phyloP scores from a whole-genome alignment of 1,139 yeast genomes.

The Taphrina wiesneri region DNA sequence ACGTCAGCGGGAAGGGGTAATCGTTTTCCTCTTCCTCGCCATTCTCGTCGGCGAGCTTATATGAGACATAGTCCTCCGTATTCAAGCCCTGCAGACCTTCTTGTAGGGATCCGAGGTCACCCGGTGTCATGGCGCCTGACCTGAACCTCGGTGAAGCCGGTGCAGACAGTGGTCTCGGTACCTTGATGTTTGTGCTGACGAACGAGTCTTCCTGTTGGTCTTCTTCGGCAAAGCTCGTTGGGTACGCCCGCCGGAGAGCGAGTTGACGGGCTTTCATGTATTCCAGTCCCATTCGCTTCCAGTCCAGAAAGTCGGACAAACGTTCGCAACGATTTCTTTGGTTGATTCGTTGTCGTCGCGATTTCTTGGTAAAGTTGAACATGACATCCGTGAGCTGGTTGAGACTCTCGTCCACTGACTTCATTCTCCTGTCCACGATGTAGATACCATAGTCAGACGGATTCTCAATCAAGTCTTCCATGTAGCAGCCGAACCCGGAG shows the following conservation, averaged over 20 bases:
- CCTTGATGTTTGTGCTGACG: slow-evolving; percentile 61
- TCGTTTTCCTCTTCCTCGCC: slow-evolving; percentile 30
- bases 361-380: slow-evolving; percentile 84
- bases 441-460: slow-evolving; percentile 95
- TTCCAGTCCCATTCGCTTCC: slow-evolving; percentile 98
- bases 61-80: slow-evolving; percentile 78
- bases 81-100: slow-evolving; percentile 74
- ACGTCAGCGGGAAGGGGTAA: slow-evolving; percentile 29
- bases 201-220: slow-evolving; percentile 52
- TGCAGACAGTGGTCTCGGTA: slow-evolving; percentile 87
- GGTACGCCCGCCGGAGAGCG: slow-evolving; percentile 90
- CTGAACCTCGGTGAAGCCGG: slow-evolving; percentile 90
- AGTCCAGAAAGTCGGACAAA: slow-evolving; percentile 85
- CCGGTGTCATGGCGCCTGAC: slow-evolving; percentile 86
- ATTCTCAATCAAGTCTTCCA: slow-evolving; percentile 96
- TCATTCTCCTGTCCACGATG: slow-evolving; percentile 91
- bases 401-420: slow-evolving; percentile 90
- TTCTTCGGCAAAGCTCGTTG: slow-evolving; percentile 63
- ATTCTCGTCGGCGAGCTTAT: slow-evolving; percentile 65
- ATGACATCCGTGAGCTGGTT: slow-evolving; percentile 85
- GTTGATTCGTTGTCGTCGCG: slow-evolving; percentile 95
- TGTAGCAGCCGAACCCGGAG: slow-evolving; percentile 96
- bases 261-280: slow-evolving; percentile 92
- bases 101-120: slow-evolving; percentile 93
- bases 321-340: slow-evolving; percentile 97